Evolutionary conservation across 164 flowering plant species (phyloP).

Genomic region (Umbellularia californica): DNA sequence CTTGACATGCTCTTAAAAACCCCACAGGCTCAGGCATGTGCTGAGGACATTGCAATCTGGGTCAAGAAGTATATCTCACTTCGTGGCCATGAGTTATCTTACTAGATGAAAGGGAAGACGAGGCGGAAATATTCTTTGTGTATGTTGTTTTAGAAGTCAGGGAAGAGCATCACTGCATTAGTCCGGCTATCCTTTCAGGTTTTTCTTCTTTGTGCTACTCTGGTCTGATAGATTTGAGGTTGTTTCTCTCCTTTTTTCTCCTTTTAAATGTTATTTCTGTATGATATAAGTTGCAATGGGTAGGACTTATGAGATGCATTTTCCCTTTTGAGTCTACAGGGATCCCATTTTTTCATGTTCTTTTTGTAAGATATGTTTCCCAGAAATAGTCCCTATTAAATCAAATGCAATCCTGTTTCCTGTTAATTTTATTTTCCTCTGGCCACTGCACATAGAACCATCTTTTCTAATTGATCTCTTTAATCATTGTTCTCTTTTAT

Average conservation of each 20-base stretch:
- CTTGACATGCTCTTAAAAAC: constrained; percentile 49
- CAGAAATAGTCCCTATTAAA: not conserved
- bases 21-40: constrained; percentile 56
- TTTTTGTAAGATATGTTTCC: not conserved
- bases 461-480: too few species aligned
- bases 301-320: constrained; percentile 5
- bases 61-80: constrained; percentile 54
- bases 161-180: not conserved
- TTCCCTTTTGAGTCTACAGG: not conserved
- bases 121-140: not conserved
- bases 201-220: not conserved
- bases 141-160: not conserved
- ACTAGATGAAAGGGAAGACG: constrained; percentile 17
- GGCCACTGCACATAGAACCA: too few species aligned
- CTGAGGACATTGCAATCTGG: constrained; percentile 60
- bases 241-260: not conserved
- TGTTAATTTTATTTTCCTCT: too few species aligned
- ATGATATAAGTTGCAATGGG: constrained; percentile 12
- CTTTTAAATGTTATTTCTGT: not conserved
- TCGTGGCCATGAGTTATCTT: constrained; percentile 53
- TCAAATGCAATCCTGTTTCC: not conserved
- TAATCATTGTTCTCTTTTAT: too few species aligned
- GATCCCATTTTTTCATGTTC: not conserved
- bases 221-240: not conserved
- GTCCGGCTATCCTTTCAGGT: not conserved